Evolutionary conservation across 129 eudicot genomes (phyloP).

Genomic region (Logfia minima): DNA sequence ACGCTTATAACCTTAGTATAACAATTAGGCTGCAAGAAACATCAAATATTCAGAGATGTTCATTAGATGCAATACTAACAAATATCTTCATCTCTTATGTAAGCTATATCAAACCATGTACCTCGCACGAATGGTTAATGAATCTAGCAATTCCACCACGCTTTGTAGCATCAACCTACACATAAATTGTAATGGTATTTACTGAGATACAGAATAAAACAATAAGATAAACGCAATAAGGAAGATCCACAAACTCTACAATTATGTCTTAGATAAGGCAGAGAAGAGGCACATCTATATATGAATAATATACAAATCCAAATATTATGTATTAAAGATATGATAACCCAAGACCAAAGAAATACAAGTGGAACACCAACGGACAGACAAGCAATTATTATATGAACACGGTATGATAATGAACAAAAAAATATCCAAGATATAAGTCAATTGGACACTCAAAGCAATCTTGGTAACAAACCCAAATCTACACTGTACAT

Average conservation of each 20-base stretch:
- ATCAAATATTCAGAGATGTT: neutral
- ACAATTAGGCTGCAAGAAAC: constrained; percentile 85
- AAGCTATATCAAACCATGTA: constrained; percentile 28
- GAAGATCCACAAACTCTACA: neutral
- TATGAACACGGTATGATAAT: neutral
- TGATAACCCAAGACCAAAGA: neutral
- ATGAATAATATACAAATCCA: neutral
- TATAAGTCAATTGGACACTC: neutral
- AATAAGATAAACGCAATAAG: constrained; percentile 9
- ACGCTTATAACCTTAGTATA: constrained; percentile 88
- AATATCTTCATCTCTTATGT: constrained; percentile 7
- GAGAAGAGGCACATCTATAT: neutral
- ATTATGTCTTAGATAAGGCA: neutral
- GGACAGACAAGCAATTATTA: neutral
- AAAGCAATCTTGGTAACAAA: neutral
- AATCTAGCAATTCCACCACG: constrained; percentile 99
- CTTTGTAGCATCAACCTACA: constrained; percentile 97
- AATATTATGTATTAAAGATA: neutral
- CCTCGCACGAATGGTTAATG: constrained; percentile 99
- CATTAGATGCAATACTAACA: neutral
- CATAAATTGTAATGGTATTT: neutral
- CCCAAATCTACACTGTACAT: neutral
- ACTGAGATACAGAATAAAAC: neutral
- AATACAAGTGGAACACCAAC: neutral
- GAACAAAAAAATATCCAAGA: neutral